Evolutionary conservation across 495 filamentous ascomycete species (phyloP), one percentile per base, ranked within the genome.

Genomic region (Hyphodiscus hymeniophilus): DNA sequence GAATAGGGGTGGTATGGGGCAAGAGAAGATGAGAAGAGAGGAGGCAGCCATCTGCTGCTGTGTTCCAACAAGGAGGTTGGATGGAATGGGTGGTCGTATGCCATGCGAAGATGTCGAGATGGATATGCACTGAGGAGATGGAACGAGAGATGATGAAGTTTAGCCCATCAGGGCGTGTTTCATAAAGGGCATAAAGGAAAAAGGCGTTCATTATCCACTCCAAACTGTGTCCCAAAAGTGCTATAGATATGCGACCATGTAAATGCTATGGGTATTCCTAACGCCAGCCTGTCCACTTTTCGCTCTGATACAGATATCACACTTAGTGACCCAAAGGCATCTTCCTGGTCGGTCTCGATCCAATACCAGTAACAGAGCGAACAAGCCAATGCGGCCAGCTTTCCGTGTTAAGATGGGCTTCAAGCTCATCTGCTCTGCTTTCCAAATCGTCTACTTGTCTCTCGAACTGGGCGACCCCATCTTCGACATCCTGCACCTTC

Each of bases 401-500:
- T 58, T 85, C 77, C 48, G 74, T 79, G 56, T 79, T 73, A 22
- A 81, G 74, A 40, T 82, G 76, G 11, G 43, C 66, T 70, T 76
- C 81, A n/a, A 95, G 63, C 54, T 84, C 80, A 33, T 77, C 76
- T 0, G 87, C 80, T 35, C 84, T 74, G 30, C 66, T 69, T 68
- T 98, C 94, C 17, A 95, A 73, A 43, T 84, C 78, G 34, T 76
- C 70, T 2, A 98, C 89, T 59, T 89, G 84, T 28, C 77, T 73
- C 61, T 84, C 87, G 60, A 94, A 94, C 45, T 92, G 87, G 15
- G 63, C 68, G 8, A 95, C 74, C 0, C 86, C 85, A 41, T 87
- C 81, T 56, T 95, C 91, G 30, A 95, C 84, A 56, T 98, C 92
- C 50, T 85, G 77, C 26, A 96, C 84, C 58, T 87, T 89, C 16